Base-by-base conservation (phyloP, 1,284 basidiomycete species). In the Trichosporon asahii region DNA sequence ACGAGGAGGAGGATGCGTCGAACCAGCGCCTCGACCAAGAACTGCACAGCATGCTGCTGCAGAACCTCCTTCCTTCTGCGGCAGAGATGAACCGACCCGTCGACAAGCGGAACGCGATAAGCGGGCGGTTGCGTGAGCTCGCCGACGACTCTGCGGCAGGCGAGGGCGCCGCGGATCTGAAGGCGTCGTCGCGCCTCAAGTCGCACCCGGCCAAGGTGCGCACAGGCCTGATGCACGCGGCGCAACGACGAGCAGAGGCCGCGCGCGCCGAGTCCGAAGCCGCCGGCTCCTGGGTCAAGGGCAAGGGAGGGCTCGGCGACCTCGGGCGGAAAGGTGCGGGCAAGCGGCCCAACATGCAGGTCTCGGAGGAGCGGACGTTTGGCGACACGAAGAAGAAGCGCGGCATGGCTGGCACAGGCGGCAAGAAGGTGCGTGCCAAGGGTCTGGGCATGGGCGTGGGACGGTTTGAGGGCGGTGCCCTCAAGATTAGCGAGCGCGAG, bases 391-490 rank as follows among this genome's bases (percentile, higher is more conserved):
- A 74, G 29, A 80, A 78, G 77, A 82, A 83, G 74, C 82, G 80
- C 75, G 81, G 81, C 53, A 82, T 82, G 80, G 57, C 57, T 1
- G 57, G 57, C 5, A 72, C 69, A 4, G 74, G 75, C 12, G 74
- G 74, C 63, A 81, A 76, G 64, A 74, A 76, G 15, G 76, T 75
- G 64, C 74, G 80, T 46, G 77, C 77, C 18, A 75, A 77, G 68
- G 84, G 84, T 4, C 72, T 85, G 68, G 74, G 75, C 12, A 81
- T 80, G 76, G 84, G 84, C n/a, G 72, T 84, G 6, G 84, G 84
- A 0, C 76, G 71, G 68, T 85, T 82, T 72, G 73, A 77, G 61
- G 73, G 75, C 23, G 84, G 84, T 2, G 78, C 79, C 65, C 72
- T 85, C 66, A 82, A 73, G 66, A 70, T 85, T 35, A 78, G 74